These are phyloP conservation scores for Azolla pinnata DNA, from an alignment of 75 land plant species.

Conservation along the genomic window DNA sequence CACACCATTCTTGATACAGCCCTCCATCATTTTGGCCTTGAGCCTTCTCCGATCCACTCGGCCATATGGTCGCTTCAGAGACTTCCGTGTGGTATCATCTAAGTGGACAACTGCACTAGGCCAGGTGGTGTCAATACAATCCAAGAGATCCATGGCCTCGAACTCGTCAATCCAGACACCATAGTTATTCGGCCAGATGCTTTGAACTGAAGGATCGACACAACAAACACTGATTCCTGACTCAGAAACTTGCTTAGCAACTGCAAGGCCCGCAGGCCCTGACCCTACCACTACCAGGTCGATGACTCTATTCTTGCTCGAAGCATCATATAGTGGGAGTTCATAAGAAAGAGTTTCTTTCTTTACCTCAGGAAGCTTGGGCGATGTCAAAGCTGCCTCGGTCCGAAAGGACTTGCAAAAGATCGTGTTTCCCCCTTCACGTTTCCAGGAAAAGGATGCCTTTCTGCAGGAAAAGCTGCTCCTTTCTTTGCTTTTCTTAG, in stretches of 20 bases:
- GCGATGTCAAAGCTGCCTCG: no score
- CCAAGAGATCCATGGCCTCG: conserved; percentile 85
- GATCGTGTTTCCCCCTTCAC: no score
- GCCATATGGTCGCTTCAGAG: conserved; percentile 77
- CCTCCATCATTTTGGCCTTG: conserved; percentile 87
- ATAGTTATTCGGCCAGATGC: conserved; percentile 94
- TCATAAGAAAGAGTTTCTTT: conserved; percentile 74
- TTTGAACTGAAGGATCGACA: conserved; percentile 74
- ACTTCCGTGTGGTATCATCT: conserved; percentile 53
- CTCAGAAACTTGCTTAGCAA: conserved; percentile 78
- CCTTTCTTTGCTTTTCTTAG: no score
- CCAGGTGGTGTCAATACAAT: conserved; percentile 94
- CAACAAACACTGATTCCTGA: conserved; percentile 79
- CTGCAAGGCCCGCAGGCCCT: conserved; percentile 94
- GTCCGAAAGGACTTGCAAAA: no score
- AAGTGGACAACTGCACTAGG: conserved; percentile 67
- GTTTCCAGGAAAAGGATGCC: no score
- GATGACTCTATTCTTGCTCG: conserved; percentile 31
- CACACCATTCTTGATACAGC: conserved; percentile 78
- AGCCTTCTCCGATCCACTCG: conserved; percentile 73
- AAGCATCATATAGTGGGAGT: conserved; percentile 59
- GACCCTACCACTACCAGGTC: conserved; percentile 84
- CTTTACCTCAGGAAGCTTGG: no score
- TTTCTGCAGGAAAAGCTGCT: no score
- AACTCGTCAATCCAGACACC: conserved; percentile 99